Conservation (phyloP, 192 early-diverging fungal genomes). For the Entrophospora sp. region DNA sequence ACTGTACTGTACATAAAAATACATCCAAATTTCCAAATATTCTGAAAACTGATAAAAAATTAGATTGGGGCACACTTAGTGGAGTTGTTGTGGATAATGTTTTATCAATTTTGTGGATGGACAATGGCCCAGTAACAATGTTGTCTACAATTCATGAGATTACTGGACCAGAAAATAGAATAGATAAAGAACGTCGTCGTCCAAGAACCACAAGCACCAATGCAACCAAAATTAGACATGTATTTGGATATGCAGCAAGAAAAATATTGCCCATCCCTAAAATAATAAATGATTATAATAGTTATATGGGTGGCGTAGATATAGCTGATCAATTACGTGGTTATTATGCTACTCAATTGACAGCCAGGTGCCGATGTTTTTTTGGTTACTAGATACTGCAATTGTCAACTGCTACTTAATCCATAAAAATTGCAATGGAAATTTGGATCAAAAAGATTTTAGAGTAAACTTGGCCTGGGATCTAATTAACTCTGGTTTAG, state of each 20-base stretch:
- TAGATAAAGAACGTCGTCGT: not conserved
- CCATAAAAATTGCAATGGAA: not conserved
- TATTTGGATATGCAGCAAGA: constrained; percentile 13
- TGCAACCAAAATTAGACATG: not conserved
- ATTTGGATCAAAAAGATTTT: not conserved
- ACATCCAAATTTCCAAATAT: no score
- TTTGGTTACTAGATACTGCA: constrained; percentile 17
- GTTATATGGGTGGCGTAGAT: constrained; percentile 17
- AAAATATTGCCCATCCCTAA: constrained; percentile 18
- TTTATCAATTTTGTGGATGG: constrained; percentile 22
- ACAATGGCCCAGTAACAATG: constrained; percentile 29
- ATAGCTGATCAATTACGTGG: constrained; percentile 20
- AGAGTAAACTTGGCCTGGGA: constrained; percentile 3
- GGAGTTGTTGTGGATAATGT: constrained; percentile 10
- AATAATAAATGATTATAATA: constrained; percentile 21
- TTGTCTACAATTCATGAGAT: constrained; percentile 27
- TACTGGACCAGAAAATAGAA: not conserved
- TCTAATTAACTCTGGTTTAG: not conserved
- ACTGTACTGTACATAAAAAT: no score
- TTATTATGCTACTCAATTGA: constrained; percentile 16
- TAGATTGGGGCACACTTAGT: constrained; percentile 14
- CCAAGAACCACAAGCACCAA: not conserved
- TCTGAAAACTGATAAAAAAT: no score
- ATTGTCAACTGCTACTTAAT: constrained; percentile 17
- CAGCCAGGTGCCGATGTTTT: constrained; percentile 4